Conservation (phyloP, 2,329 filamentous ascomycete genomes). For the Grosmannia huntii region DNA sequence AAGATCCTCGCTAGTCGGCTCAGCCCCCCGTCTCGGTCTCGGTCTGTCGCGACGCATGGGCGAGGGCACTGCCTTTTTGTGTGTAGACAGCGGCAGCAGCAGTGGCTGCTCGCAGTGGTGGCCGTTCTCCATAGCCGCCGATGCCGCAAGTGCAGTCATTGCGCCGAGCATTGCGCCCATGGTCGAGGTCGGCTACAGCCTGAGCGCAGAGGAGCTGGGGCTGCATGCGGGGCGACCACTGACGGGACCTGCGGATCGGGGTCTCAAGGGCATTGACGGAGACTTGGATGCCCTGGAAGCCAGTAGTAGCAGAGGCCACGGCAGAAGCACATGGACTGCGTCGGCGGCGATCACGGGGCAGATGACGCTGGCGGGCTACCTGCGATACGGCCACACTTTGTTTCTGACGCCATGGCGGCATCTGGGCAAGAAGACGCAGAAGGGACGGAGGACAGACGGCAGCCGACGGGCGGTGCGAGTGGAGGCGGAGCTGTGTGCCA, state of each 20-base stretch:
- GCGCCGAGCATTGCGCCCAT: slow-evolving; percentile 20
- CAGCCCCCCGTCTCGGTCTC: slow-evolving; percentile 13
- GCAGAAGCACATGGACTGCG: slow-evolving; percentile 25
- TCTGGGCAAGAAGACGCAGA: background rate
- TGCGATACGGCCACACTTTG: slow-evolving; percentile 25
- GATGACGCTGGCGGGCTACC: slow-evolving; percentile 20
- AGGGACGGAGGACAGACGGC: background rate
- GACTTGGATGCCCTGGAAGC: slow-evolving; percentile 15
- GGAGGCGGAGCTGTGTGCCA: slow-evolving; percentile 29
- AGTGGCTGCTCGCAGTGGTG: slow-evolving; percentile 20
- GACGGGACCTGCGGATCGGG: slow-evolving; percentile 19
- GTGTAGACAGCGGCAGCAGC: slow-evolving; percentile 28
- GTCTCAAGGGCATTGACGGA: slow-evolving; percentile 25
- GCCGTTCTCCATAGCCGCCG: slow-evolving; percentile 1
- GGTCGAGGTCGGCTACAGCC: slow-evolving; percentile 29
- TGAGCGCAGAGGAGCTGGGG: slow-evolving; percentile 19
- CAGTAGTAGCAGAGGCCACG: background rate
- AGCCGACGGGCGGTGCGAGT: slow-evolving; percentile 18
- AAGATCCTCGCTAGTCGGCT: background rate
- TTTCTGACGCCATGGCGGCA: slow-evolving; percentile 14
- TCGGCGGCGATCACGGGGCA: slow-evolving; percentile 20
- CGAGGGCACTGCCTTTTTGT: slow-evolving; percentile 23
- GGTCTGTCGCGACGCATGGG: slow-evolving; percentile 10
- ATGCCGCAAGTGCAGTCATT: slow-evolving; percentile 4
- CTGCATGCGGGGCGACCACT: slow-evolving; percentile 18